A percentile compares a stretch with the other conserved stretches of the same genome.
These are phyloP conservation scores for Cicer judaicum DNA, from an alignment of 306 rosid genomes.

Conservation along the genomic window DNA sequence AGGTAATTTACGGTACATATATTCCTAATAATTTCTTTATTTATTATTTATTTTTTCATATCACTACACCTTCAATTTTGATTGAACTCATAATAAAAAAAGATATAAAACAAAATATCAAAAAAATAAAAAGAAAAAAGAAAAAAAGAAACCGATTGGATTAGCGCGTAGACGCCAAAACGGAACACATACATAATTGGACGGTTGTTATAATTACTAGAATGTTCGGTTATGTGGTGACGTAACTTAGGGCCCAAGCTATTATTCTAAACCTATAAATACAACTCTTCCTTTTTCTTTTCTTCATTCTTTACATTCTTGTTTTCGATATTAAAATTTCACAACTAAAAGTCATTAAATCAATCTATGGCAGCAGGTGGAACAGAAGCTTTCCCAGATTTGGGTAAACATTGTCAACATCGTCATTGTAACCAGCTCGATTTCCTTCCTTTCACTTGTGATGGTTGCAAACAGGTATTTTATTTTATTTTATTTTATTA, in stretches of 20 bases:
- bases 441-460: constrained; percentile 87
- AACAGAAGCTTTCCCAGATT: constrained; percentile 91
- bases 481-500: no score
- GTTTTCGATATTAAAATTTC: not conserved
- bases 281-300: not conserved
- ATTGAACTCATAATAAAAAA: no score
- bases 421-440: constrained; percentile 78
- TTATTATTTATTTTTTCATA: no score
- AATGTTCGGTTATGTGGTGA: constrained; percentile 23
- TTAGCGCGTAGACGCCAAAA: constrained; percentile 18
- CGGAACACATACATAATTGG: not conserved
- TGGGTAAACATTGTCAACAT: constrained; percentile 82
- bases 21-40: no score
- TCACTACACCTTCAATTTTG: no score
- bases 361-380: constrained; percentile 73
- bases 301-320: not conserved
- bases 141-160: not conserved
- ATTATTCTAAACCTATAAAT: constrained; percentile 44
- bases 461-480: constrained; percentile 62
- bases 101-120: no score
- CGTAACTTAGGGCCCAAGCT: constrained; percentile 47
- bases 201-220: not conserved
- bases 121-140: not conserved
- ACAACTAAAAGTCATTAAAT: not conserved
- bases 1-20: no score